Evolutionary conservation across 148 eudicot species (phyloP).

Genomic region (Rhododendron vialii): DNA sequence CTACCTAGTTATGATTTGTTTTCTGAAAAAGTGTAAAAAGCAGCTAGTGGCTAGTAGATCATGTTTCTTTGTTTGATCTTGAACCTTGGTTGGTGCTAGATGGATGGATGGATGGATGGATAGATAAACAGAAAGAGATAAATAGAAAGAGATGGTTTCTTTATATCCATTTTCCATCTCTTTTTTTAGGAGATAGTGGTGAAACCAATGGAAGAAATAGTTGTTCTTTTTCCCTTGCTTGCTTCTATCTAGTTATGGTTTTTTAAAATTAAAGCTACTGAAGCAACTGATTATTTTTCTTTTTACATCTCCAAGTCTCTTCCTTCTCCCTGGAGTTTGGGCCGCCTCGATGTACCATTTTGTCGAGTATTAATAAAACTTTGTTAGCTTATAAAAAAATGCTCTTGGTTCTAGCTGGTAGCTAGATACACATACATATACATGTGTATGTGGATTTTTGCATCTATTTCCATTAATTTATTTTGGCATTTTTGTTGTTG

Average conservation of each 20-base stretch:
- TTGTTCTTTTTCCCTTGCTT: conserved; percentile 1
- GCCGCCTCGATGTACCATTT: no score
- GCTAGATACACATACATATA: background rate
- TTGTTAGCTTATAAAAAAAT: no score
- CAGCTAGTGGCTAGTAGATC: background rate
- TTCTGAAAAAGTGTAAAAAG: conserved; percentile 24
- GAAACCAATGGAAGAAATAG: background rate
- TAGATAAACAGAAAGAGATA: background rate
- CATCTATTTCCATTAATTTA: background rate
- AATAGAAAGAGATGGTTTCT: background rate
- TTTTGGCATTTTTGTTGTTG: background rate
- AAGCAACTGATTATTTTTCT: background rate
- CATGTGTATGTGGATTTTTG: background rate
- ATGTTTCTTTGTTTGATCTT: background rate
- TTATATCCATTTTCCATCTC: background rate
- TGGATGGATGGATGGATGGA: background rate
- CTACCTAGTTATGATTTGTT: conserved; percentile 7
- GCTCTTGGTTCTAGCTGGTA: background rate
- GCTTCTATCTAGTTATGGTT: conserved; percentile 10
- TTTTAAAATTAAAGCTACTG: conserved; percentile 9
- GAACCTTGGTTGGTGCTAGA: background rate
- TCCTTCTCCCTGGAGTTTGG: background rate
- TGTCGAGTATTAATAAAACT: no score
- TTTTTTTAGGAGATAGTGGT: background rate
- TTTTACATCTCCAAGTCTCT: conserved; percentile 10